Conservation (phyloP, 768 basidiomycete genomes). For the Lactarius hatsudake region DNA sequence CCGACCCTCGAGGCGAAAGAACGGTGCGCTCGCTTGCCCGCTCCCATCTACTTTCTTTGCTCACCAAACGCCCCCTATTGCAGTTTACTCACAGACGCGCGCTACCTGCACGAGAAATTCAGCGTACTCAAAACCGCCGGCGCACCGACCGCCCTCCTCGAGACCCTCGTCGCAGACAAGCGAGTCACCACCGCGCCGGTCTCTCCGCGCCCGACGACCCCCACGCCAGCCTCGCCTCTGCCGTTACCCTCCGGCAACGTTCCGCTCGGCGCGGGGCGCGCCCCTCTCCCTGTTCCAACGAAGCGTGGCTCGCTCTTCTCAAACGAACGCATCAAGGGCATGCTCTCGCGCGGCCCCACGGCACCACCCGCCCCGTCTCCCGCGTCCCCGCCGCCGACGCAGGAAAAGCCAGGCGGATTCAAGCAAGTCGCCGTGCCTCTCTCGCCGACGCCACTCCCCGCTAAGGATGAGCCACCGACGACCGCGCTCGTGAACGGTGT, state of each 20-base stretch:
- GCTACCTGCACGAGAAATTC: slow-evolving; percentile 72
- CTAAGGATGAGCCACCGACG: slow-evolving; percentile 4
- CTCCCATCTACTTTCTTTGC: slow-evolving; percentile 8
- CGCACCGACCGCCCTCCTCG: slow-evolving; percentile 73
- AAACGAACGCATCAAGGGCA: slow-evolving; percentile 40
- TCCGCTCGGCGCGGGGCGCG: slow-evolving; percentile 16
- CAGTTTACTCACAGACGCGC: slow-evolving; percentile 80
- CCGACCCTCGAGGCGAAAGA: slow-evolving; percentile 82
- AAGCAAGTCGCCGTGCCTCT: slow-evolving; percentile 32
- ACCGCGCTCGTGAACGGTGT: slow-evolving; percentile 4
- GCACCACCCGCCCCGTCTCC: background rate
- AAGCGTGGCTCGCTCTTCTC: slow-evolving; percentile 28
- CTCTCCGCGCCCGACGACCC: slow-evolving; percentile 8
- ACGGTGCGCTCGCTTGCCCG: slow-evolving; percentile 49
- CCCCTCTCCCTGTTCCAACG: background rate
- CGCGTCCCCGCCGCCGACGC: background rate
- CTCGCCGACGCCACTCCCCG: slow-evolving; percentile 9
- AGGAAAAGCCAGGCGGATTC: slow-evolving; percentile 27
- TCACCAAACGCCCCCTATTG: slow-evolving; percentile 18
- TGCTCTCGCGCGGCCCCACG: slow-evolving; percentile 31
- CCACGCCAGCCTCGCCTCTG: slow-evolving; percentile 8
- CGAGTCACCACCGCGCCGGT: background rate
- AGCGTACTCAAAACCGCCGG: slow-evolving; percentile 65
- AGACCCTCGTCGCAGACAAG: slow-evolving; percentile 84
- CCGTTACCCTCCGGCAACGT: slow-evolving; percentile 20